Conservation (phyloP, 2,329 filamentous ascomycete species). For the Triangularia verruculosa region DNA sequence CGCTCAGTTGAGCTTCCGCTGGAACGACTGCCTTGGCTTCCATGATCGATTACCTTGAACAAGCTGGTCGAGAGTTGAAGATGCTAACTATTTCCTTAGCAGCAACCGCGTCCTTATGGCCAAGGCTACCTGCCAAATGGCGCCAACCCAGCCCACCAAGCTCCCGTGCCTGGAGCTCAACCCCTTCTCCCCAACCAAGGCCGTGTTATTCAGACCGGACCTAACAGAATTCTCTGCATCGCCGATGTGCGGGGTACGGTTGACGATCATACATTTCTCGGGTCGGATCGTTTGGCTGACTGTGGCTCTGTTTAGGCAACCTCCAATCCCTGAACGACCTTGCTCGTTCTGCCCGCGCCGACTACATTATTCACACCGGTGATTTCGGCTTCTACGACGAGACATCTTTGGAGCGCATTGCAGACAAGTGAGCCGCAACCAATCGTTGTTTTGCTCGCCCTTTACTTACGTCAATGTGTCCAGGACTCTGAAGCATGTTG, state of each 20-base stretch:
- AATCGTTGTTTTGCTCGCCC: not conserved
- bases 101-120: conserved; percentile 43
- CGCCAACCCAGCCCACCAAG: conserved; percentile 42
- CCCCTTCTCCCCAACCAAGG: conserved; percentile 67
- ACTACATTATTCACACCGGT: conserved; percentile 97
- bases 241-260: conserved; percentile 67
- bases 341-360: conserved; percentile 87
- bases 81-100: not conserved
- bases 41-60: not conserved
- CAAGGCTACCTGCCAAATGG: conserved; percentile 64
- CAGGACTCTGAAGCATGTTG: conserved; percentile 95
- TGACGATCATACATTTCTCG: not conserved
- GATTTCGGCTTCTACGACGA: conserved; percentile 99
- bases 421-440: conserved; percentile 75
- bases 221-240: conserved; percentile 66
- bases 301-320: conserved; percentile 64
- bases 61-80: not conserved
- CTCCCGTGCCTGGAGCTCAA: conserved; percentile 56
- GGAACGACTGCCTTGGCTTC: not conserved
- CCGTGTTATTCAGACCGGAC: conserved; percentile 62
- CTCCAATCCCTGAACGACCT: conserved; percentile 93
- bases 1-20: not conserved
- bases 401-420: conserved; percentile 91
- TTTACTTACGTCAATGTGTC: conserved; percentile 24
- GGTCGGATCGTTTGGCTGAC: conserved; percentile 14